A percentile compares a stretch with the other conserved stretches of the same genome.
Evolutionary conservation across 768 basidiomycete species (phyloP).

Genomic region (Leccinellum rugosiceps): DNA sequence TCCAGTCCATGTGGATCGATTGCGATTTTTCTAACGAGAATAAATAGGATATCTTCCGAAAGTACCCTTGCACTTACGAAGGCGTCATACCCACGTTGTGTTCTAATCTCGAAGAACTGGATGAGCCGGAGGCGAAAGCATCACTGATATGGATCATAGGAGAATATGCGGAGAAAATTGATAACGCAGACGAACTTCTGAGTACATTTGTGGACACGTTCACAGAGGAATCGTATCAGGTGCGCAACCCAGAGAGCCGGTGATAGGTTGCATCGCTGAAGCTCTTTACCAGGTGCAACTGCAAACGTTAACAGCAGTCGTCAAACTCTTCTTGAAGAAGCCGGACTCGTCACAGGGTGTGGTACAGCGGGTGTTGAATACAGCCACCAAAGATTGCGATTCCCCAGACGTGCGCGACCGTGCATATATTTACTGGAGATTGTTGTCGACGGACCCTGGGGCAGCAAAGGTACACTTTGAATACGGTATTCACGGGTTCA

Average conservation of each 20-base stretch:
- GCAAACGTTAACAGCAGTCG: constrained; percentile 89
- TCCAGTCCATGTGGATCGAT: not conserved
- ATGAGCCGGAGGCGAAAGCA: constrained; percentile 97
- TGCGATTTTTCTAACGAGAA: not conserved
- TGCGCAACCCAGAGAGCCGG: constrained; percentile 25
- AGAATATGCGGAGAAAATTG: constrained; percentile 96
- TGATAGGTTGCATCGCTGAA: not conserved
- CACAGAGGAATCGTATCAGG: constrained; percentile 89
- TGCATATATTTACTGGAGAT: constrained; percentile 97
- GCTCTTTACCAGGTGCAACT: constrained; percentile 55
- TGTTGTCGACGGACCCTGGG: constrained; percentile 88
- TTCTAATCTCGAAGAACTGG: constrained; percentile 91
- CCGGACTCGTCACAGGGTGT: constrained; percentile 90
- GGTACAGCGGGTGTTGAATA: constrained; percentile 88
- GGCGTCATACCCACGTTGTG: constrained; percentile 95
- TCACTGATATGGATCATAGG: constrained; percentile 99
- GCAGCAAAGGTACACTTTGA: not conserved
- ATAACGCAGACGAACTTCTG: constrained; percentile 92
- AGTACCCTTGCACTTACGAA: constrained; percentile 95
- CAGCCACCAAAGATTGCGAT: constrained; percentile 96
- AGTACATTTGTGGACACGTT: constrained; percentile 89
- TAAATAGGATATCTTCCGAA: constrained; percentile 91
- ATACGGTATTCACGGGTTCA: not conserved
- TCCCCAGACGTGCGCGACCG: constrained; percentile 95
- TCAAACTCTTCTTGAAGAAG: constrained; percentile 94